phyloP scores from a whole-genome alignment of 495 filamentous ascomycete species.

The Chaetomidium leptoderma region DNA sequence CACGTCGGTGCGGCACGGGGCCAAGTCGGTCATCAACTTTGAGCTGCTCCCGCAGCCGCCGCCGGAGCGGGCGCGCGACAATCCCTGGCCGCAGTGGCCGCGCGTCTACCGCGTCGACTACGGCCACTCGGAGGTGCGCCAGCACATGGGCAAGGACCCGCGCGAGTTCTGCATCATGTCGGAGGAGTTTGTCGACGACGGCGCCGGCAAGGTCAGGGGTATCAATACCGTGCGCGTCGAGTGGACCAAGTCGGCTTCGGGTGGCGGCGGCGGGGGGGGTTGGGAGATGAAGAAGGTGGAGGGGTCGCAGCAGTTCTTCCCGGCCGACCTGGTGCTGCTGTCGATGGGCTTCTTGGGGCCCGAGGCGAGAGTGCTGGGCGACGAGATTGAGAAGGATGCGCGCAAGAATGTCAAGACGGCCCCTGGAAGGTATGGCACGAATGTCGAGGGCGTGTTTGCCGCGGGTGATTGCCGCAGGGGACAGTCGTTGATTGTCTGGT shows the following conservation, averaged over 20 bases:
- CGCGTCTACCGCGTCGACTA: constrained; percentile 98
- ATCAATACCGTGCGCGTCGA: constrained; percentile 98
- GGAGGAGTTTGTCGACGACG: constrained; percentile 94
- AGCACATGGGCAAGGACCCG: constrained; percentile 95
- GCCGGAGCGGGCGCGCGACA: constrained; percentile 88
- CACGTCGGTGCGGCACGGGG: constrained; percentile 95
- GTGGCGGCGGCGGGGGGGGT: constrained; percentile 79
- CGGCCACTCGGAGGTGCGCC: constrained; percentile 93
- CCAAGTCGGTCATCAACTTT: constrained; percentile 95
- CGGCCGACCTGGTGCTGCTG: constrained; percentile 89
- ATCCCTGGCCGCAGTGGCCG: constrained; percentile 99
- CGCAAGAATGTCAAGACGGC: constrained; percentile 98
- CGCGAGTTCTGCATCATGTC: constrained; percentile 99
- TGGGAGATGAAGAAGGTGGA: constrained; percentile 99
- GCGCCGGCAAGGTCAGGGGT: constrained; percentile 81
- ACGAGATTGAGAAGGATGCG: constrained; percentile 83
- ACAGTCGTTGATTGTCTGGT: constrained; percentile 97
- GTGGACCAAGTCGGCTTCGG: constrained; percentile 90
- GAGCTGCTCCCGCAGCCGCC: constrained; percentile 95
- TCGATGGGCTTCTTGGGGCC: constrained; percentile 99
- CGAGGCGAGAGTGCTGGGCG: constrained; percentile 82
- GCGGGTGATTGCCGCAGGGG: constrained; percentile 96
- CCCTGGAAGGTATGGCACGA: constrained; percentile 83
- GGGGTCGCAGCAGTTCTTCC: constrained; percentile 94
- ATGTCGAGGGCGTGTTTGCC: constrained; percentile 84